Percentiles rank a stretch among this genome's conserved stretches.
phyloP scores from a whole-genome alignment of 2,329 filamentous ascomycete species.

The Aspergillus sp. region DNA sequence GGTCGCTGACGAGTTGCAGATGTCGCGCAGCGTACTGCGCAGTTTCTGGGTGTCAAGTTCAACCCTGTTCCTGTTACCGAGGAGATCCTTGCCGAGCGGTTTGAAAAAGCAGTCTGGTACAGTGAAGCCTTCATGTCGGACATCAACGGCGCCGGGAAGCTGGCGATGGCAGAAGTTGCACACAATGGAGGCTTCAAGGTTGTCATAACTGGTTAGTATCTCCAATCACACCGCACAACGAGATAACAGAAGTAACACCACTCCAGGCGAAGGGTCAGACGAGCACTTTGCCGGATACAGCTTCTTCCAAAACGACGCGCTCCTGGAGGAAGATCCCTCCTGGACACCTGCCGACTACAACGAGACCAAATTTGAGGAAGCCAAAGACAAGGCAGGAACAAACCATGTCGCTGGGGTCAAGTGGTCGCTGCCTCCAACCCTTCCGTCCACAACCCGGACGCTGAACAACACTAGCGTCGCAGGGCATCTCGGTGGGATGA shows the following conservation, averaged over 20 bases:
- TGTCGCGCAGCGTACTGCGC: conserved; percentile 53
- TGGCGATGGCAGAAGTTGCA: conserved; percentile 52
- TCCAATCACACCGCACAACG: not conserved
- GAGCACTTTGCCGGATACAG: conserved; percentile 61
- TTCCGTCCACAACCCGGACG: conserved; percentile 33
- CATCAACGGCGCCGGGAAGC: conserved; percentile 58
- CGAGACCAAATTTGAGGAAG: not conserved
- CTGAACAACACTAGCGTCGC: conserved; percentile 46
- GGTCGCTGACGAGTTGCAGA: conserved; percentile 23
- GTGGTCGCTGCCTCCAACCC: conserved; percentile 6
- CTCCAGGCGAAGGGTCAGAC: conserved; percentile 55
- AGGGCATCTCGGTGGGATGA: conserved; percentile 37
- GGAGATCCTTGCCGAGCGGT: conserved; percentile 46
- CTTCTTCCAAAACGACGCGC: conserved; percentile 51
- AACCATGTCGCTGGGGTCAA: not conserved
- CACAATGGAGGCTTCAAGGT: conserved; percentile 56
- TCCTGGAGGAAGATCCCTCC: conserved; percentile 53
- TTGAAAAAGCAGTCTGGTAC: conserved; percentile 53
- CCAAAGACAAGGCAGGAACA: not conserved
- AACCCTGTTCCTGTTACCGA: conserved; percentile 51
- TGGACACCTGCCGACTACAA: conserved; percentile 19
- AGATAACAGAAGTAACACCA: not conserved
- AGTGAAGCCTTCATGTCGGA: conserved; percentile 53
- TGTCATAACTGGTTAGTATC: conserved; percentile 52
- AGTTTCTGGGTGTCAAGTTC: conserved; percentile 53